A percentile compares a stretch with the other conserved stretches of the same genome.
Conservation (phyloP, 768 basidiomycete genomes). For the Tulasnella sp. region DNA sequence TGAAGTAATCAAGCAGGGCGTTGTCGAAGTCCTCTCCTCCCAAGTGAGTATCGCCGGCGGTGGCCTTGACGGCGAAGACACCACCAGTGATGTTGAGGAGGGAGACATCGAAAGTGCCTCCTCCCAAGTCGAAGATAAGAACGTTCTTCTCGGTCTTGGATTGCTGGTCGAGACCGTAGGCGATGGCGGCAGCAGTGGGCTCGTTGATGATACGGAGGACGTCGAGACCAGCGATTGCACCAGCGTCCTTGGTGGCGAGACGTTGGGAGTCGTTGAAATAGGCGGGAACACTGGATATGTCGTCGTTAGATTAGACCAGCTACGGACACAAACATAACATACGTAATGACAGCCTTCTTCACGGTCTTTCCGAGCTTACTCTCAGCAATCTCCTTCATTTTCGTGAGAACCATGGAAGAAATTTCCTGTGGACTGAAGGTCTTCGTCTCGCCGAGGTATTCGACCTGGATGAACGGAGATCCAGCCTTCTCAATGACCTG, state of each 20-base stretch:
- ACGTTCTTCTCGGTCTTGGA: slow-evolving; percentile 94
- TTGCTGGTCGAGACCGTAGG: slow-evolving; percentile 91
- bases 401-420: slow-evolving; percentile 98
- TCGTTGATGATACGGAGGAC: slow-evolving; percentile 99
- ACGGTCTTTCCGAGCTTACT: slow-evolving; percentile 97
- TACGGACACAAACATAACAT: slow-evolving; percentile 33
- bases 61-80: slow-evolving; percentile 98
- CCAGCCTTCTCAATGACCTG: slow-evolving; percentile 94
- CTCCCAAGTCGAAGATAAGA: slow-evolving; percentile 98
- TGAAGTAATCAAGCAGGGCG: slow-evolving; percentile 95
- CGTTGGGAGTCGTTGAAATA: slow-evolving; percentile 99
- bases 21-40: slow-evolving; percentile 99
- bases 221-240: slow-evolving; percentile 94
- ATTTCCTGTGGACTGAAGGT: slow-evolving; percentile 98
- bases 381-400: slow-evolving; percentile 99
- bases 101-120: slow-evolving; percentile 99
- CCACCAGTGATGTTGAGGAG: slow-evolving; percentile 95
- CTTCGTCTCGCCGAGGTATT: slow-evolving; percentile 91
- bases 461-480: slow-evolving; percentile 92
- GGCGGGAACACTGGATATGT: slow-evolving; percentile 62
- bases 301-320: slow-evolving; percentile 5
- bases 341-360: slow-evolving; percentile 99
- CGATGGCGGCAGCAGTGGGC: slow-evolving; percentile 98
- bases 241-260: slow-evolving; percentile 98
- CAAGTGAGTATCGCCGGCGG: slow-evolving; percentile 97